Evolutionary conservation across 495 filamentous ascomycete species (phyloP), one percentile per base, ranked within the genome.

Genomic region (Daldinia decipiens): DNA sequence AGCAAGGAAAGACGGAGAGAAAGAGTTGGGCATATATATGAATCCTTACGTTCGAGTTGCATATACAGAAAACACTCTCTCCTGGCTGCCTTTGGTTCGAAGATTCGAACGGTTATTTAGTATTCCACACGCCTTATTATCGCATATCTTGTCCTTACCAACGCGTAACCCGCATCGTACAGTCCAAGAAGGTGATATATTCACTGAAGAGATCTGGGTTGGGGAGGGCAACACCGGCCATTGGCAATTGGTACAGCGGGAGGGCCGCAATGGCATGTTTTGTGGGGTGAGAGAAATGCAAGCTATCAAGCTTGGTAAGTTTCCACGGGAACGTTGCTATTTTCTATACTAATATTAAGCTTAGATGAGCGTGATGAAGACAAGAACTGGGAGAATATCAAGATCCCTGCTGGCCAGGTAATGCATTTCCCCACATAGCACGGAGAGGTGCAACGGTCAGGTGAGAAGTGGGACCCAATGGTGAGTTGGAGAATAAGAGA

Each of bases 31-130:
- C 0, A 87, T 91, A 59, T 92, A 89, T 73, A 84, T 92, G 81
- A 93, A 93, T 62, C 90, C 91, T 2, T 92, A 84, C 64, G 82
- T 93, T n/a, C 85, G 90, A 11, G 87, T 89, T 27, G 88, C 91
- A 1, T 93, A 93, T 66, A 81, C 84, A 34, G 70, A 78, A 24
- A 62, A 61, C 2, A 87, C 88, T 0, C 80, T 90, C 11, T 79
- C 81, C 1, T 90, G 85, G 85, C 77, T 92, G 3, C 77, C 81
- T 15, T 74, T 84, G 27, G 85, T 85, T 4, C 82, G 83, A 57
- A 83, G 85, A 12, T 85, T 89, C 59, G 91, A 93, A 72, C 81
- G 84, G 5, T 77, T 91, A 5, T 87, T 89, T 58, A 75, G 78
- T 3, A 78, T 84, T 4, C 80, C 84, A 3, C 89, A 91, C 61